Conservation (phyloP, 2,329 filamentous ascomycete species). For the Fusarium sublunatum region DNA sequence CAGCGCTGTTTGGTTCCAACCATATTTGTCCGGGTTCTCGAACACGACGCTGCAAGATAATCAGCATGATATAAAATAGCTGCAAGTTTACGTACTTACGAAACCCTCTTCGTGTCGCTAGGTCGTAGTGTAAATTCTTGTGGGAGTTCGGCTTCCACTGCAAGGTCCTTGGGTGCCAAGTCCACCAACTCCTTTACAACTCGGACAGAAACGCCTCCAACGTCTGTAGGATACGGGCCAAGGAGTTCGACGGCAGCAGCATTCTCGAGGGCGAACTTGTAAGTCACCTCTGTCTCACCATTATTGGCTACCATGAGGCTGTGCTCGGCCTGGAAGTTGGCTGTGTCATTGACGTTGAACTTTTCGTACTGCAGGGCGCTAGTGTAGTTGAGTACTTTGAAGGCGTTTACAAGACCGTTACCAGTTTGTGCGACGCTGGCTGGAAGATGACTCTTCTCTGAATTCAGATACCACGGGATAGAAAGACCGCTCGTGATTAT, state of each 20-base stretch:
- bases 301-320: constrained; percentile 19
- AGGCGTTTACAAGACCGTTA: constrained; percentile 56
- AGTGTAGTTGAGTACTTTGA: constrained; percentile 53
- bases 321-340: constrained; percentile 48
- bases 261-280: constrained; percentile 15
- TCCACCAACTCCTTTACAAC: not conserved
- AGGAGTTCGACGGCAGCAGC: not conserved
- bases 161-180: not conserved
- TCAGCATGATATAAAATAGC: no score
- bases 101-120: constrained; percentile 18
- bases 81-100: constrained; percentile 41
- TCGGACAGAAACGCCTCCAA: not conserved
- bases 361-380: constrained; percentile 53
- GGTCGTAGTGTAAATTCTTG: constrained; percentile 10
- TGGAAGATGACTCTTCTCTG: constrained; percentile 33
- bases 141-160: constrained; percentile 15
- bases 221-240: not conserved
- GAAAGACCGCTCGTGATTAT: constrained; percentile 50
- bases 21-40: no score
- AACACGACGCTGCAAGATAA: no score
- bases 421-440: constrained; percentile 55
- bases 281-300: constrained; percentile 6
- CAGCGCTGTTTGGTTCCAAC: no score
- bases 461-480: constrained; percentile 11
- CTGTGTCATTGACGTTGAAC: constrained; percentile 59